Evolutionary conservation across 148 eudicot species (phyloP).

Genomic region (Dysphania ambrosioides): DNA sequence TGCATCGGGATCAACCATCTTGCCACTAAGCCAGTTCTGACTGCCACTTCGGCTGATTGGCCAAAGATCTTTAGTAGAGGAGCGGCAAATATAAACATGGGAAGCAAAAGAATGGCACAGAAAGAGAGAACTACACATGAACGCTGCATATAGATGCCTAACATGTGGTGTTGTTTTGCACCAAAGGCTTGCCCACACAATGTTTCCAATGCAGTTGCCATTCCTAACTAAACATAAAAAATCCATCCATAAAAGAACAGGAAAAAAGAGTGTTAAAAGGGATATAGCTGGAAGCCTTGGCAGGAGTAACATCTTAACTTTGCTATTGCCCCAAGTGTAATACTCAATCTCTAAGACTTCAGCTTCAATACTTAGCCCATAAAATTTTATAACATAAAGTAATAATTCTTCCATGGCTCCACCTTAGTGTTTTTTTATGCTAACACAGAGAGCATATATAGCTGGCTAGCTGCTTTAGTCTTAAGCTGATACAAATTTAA

Average conservation of each 20-base stretch:
- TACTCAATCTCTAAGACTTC: background rate
- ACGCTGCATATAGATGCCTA: conserved; percentile 47
- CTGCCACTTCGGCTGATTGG: conserved; percentile 34
- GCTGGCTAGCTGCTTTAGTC: too few relatives aligned
- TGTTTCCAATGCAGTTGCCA: conserved; percentile 52
- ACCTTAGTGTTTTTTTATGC: too few relatives aligned
- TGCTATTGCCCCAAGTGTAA: background rate
- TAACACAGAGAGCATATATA: too few relatives aligned
- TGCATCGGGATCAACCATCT: conserved; percentile 40
- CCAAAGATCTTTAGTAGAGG: conserved; percentile 33
- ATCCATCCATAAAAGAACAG: background rate
- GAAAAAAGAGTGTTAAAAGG: background rate
- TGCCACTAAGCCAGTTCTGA: conserved; percentile 31
- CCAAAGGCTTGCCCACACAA: conserved; percentile 53
- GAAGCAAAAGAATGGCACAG: conserved; percentile 32
- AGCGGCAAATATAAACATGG: conserved; percentile 35
- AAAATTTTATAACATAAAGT: background rate
- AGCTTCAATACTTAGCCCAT: background rate
- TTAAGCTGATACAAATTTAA: too few relatives aligned
- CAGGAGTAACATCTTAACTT: background rate
- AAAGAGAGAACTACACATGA: conserved; percentile 34
- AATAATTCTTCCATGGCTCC: too few relatives aligned
- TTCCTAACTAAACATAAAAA: conserved; percentile 35
- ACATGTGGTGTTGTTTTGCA: conserved; percentile 38
- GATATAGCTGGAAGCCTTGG: background rate